Conservation (phyloP, 2,329 filamentous ascomycete genomes). For the Dactylellina sp. region DNA sequence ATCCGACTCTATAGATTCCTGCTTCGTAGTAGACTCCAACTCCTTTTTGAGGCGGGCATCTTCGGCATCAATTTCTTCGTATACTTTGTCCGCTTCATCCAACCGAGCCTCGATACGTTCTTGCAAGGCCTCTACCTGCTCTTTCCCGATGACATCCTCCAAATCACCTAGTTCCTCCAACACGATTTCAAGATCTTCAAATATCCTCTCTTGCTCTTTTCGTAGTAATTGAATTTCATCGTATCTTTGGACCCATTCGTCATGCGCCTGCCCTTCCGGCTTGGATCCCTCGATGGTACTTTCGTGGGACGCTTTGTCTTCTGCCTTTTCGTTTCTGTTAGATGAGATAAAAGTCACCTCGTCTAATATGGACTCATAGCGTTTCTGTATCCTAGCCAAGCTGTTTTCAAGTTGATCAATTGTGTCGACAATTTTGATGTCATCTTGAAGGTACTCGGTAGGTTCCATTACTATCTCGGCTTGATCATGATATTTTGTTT, state of each 20-base stretch:
- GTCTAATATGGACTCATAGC: too few relatives aligned
- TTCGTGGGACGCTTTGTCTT: too few relatives aligned
- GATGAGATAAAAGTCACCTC: too few relatives aligned
- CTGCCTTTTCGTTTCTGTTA: too few relatives aligned
- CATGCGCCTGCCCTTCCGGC: too few relatives aligned
- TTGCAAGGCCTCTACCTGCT: not conserved
- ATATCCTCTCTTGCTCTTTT: conserved; percentile 2
- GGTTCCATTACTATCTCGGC: too few relatives aligned
- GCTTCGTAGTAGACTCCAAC: not conserved
- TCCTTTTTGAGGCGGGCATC: not conserved
- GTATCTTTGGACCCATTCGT: not conserved
- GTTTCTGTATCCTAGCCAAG: not conserved
- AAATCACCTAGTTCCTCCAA: not conserved
- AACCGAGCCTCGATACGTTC: not conserved
- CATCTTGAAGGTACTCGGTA: not conserved
- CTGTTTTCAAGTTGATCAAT: not conserved
- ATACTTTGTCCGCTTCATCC: conserved; percentile 7
- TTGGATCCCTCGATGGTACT: too few relatives aligned
- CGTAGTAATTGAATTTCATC: not conserved
- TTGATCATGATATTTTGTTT: too few relatives aligned
- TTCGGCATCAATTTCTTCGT: not conserved
- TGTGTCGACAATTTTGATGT: not conserved
- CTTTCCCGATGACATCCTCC: not conserved
- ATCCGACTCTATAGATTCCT: not conserved
- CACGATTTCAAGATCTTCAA: conserved; percentile 1